Base-by-base conservation (phyloP, 768 basidiomycete genomes). In the Phallus indusiatus region DNA sequence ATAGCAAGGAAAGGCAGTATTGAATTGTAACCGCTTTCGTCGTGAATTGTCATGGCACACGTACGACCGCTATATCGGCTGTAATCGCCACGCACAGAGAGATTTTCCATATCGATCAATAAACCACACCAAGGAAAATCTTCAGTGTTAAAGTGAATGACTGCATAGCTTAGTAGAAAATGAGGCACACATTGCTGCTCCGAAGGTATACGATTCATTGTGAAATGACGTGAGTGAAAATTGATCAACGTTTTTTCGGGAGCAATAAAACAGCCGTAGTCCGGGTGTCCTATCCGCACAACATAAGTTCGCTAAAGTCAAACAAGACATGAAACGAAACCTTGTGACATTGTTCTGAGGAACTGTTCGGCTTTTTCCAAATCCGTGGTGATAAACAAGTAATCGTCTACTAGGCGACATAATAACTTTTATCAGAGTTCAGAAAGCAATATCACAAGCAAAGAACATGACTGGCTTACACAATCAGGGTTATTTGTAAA, bases 91-190 rank as follows among this genome's bases (percentile, higher is more conserved):
- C 84, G 78, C 22, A 98, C 76, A 10, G 91, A 89, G 35, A 99
- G 76, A 63, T 85, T 80, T 20, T 68, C 71, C 76, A 84, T 88
- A 66, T 93, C 72, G 64, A 99, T 88, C 55, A 84, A 67, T 62
- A 86, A 80, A 1, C 94, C 96, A 73, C 96, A 99, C 88, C 94
- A 99, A 1, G 92, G 87, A 68, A 99, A 98, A 47, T 74, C 93
- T 94, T 62, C 16, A 20, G 20, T 7, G 2, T 17, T 28, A 17
- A 16, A 2, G 7, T 35, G 42, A 24, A 53, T 53, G 9, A 1
- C 37, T 60, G 20, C 42, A 48, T 35, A 36, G 22, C 17, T 5
- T 54, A 16, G 21, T 21, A 58, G 14, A 34, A 4, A 28, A 1
- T 4, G 34, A 67, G 62, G 16, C 42, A 62, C 68, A 77, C 81